phyloP scores from a whole-genome alignment of 1,139 yeast species.

The Eremothecium cymbalariae region DNA sequence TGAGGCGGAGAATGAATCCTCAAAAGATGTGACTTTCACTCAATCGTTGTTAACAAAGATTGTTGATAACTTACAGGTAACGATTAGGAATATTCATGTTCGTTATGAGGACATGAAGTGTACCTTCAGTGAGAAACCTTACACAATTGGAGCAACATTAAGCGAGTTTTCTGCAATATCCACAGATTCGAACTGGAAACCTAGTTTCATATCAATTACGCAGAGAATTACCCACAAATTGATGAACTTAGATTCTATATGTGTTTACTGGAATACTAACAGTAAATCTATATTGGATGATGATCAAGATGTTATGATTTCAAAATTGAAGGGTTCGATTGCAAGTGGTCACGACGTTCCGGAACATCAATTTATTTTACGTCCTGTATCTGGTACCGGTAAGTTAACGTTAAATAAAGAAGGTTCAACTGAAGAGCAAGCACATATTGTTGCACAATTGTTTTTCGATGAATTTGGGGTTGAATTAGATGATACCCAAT shows the following conservation, averaged over 20 bases:
- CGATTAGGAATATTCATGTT: slow-evolving; percentile 82
- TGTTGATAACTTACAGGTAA: slow-evolving; percentile 88
- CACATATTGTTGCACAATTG: slow-evolving; percentile 69
- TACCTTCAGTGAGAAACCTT: slow-evolving; percentile 60
- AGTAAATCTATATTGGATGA: slow-evolving; percentile 41
- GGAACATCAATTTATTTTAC: slow-evolving; percentile 56
- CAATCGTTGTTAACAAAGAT: slow-evolving; percentile 83
- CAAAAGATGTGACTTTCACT: slow-evolving; percentile 68
- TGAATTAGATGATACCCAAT: slow-evolving; percentile 77
- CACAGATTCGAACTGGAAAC: slow-evolving; percentile 77
- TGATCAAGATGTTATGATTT: slow-evolving; percentile 39
- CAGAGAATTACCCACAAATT: slow-evolving; percentile 67
- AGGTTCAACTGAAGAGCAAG: slow-evolving; percentile 59
- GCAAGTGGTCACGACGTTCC: slow-evolving; percentile 30
- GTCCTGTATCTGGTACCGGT: slow-evolving; percentile 88
- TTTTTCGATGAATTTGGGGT: slow-evolving; percentile 83
- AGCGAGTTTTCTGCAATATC: slow-evolving; percentile 88
- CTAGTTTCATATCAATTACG: slow-evolving; percentile 72
- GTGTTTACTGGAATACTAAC: slow-evolving; percentile 82
- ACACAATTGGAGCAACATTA: slow-evolving; percentile 74
- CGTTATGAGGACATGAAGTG: slow-evolving; percentile 73
- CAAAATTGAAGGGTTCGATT: slow-evolving; percentile 36
- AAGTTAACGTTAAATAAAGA: slow-evolving; percentile 70
- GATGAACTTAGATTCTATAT: slow-evolving; percentile 63
- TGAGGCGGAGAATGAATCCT: slow-evolving; percentile 37